These are phyloP conservation scores for Podila epicladia DNA, from an alignment of 192 early-diverging fungal species.

Conservation along the genomic window DNA sequence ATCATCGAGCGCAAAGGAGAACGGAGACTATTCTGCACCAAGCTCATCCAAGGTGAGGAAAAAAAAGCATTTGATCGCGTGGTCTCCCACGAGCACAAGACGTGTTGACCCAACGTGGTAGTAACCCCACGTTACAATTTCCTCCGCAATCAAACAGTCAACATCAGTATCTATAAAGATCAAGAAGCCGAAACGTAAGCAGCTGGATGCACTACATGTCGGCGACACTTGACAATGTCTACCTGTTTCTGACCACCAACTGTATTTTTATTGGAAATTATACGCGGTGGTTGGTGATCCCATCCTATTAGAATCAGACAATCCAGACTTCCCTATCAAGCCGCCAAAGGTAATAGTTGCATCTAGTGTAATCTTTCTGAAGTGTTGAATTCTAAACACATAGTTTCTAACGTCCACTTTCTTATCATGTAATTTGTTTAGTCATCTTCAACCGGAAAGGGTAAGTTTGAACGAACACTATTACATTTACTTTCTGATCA, in stretches of 20 bases:
- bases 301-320: not conserved
- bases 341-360: not conserved
- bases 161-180: slow-evolving; percentile 20
- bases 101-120: not conserved
- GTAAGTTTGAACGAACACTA: not conserved
- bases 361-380: too few relatives aligned
- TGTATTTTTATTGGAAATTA: not conserved
- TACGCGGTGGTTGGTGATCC: not conserved
- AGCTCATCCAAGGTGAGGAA: not conserved
- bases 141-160: slow-evolving; percentile 1
- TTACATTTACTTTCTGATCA: too few relatives aligned
- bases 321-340: not conserved
- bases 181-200: slow-evolving; percentile 42
- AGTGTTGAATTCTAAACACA: too few relatives aligned
- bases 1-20: not conserved
- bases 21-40: not conserved
- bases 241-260: not conserved
- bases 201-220: not conserved
- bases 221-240: not conserved
- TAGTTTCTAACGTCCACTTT: too few relatives aligned
- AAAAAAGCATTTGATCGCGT: too few relatives aligned
- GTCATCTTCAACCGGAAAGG: slow-evolving; percentile 42
- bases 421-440: not conserved
- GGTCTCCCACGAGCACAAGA: not conserved
- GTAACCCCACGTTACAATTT: not conserved